Conservation (phyloP, 139 green algal species). For the Yamagishiella unicocca region DNA sequence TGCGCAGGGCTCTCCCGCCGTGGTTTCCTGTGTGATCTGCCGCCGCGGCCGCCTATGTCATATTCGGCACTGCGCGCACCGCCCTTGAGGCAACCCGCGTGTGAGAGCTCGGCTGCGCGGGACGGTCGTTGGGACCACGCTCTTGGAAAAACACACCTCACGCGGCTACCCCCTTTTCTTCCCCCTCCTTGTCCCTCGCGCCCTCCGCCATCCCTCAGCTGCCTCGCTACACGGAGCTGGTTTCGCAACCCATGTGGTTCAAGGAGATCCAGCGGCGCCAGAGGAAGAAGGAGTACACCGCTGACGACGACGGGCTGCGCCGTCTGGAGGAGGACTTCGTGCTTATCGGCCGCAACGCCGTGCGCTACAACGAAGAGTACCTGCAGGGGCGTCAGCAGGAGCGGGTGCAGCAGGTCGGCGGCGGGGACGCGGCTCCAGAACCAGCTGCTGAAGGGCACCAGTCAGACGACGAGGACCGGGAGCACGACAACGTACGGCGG, state of each 20-base stretch:
- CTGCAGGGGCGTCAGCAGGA: not conserved
- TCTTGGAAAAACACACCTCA: not conserved
- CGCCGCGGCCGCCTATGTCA: too few relatives aligned
- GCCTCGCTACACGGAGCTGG: not conserved
- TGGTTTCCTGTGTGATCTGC: too few relatives aligned
- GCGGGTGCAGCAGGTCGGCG: not conserved
- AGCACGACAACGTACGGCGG: not conserved
- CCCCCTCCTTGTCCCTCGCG: not conserved
- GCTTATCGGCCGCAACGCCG: constrained; percentile 19
- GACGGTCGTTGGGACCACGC: too few relatives aligned
- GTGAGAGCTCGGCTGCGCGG: too few relatives aligned
- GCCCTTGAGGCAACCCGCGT: too few relatives aligned
- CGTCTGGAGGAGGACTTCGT: constrained; percentile 15
- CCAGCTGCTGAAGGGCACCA: not conserved
- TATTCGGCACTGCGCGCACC: too few relatives aligned
- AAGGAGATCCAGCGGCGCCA: not conserved
- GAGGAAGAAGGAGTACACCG: not conserved
- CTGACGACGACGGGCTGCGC: not conserved
- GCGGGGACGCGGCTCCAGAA: not conserved
- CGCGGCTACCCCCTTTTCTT: not conserved
- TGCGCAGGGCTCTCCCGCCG: too few relatives aligned
- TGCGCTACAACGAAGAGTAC: not conserved
- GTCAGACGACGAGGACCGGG: not conserved
- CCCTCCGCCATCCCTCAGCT: not conserved
- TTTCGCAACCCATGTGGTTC: constrained; percentile 10